These are phyloP conservation scores for Fusarium sororula DNA, from an alignment of 2,329 filamentous ascomycete genomes.

Conservation along the genomic window DNA sequence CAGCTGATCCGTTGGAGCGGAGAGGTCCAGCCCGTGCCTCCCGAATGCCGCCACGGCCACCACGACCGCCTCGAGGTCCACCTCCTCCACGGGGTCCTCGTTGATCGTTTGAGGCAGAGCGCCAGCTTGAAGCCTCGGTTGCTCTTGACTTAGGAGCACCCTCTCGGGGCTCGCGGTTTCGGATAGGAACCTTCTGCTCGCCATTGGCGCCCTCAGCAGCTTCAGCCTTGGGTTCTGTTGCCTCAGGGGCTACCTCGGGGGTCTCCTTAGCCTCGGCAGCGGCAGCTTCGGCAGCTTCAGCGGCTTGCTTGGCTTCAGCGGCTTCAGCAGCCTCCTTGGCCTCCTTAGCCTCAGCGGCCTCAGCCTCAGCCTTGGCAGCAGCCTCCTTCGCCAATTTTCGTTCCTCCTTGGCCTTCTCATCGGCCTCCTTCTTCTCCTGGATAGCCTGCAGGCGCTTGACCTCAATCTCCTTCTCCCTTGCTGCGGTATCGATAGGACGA, in stretches of 20 bases:
- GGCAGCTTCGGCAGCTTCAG: constrained; percentile 42
- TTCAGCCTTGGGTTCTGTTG: constrained; percentile 34
- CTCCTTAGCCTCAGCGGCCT: constrained; percentile 46
- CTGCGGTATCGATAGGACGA: constrained; percentile 90
- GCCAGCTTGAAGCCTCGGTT: constrained; percentile 68
- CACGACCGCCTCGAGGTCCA: constrained; percentile 55
- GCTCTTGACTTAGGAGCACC: constrained; percentile 61
- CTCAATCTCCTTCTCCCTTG: constrained; percentile 88
- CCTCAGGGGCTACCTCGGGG: constrained; percentile 41
- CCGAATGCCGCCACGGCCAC: constrained; percentile 52
- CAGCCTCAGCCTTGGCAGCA: constrained; percentile 56
- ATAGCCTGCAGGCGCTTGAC: constrained; percentile 81
- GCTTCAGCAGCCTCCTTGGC: constrained; percentile 45
- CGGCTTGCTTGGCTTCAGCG: constrained; percentile 41
- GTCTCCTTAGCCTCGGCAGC: constrained; percentile 43
- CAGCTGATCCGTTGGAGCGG: constrained; percentile 59
- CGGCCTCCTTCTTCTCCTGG: constrained; percentile 85
- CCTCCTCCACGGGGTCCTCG: constrained; percentile 59
- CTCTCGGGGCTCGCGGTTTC: constrained; percentile 53
- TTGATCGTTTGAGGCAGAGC: constrained; percentile 60
- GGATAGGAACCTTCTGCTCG: constrained; percentile 60
- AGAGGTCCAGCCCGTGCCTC: constrained; percentile 53
- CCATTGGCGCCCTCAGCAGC: constrained; percentile 42
- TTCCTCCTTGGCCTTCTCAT: constrained; percentile 86
- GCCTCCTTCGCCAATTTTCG: constrained; percentile 68